Evolutionary conservation across 441 rosid species (phyloP).

Genomic region (Erodium texanum): DNA sequence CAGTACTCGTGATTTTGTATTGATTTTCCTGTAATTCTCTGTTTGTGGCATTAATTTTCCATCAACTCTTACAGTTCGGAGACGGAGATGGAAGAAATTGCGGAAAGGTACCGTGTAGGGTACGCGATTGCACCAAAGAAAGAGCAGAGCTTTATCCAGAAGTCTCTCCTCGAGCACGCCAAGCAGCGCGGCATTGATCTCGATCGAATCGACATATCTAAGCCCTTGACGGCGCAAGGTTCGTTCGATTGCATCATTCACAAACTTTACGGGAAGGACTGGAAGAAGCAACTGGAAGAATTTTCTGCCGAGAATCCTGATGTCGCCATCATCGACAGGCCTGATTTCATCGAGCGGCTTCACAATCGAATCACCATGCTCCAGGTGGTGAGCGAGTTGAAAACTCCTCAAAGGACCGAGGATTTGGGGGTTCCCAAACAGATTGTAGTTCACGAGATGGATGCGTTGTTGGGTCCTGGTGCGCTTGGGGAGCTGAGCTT

Average conservation of each 20-base stretch:
- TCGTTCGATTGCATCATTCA: constrained; percentile 65
- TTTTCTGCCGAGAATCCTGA: constrained; percentile 34
- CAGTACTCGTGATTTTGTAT: not conserved
- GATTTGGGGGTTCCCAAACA: constrained; percentile 44
- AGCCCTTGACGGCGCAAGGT: constrained; percentile 52
- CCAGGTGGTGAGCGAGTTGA: constrained; percentile 42
- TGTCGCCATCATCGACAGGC: constrained; percentile 45
- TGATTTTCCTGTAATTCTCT: too few species aligned
- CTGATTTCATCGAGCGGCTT: constrained; percentile 38
- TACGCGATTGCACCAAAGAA: constrained; percentile 57
- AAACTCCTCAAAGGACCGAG: constrained; percentile 22
- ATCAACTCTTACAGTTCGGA: not conserved
- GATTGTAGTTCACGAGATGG: constrained; percentile 39
- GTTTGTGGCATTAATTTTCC: not conserved
- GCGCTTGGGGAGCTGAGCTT: constrained; percentile 36
- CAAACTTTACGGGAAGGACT: constrained; percentile 44
- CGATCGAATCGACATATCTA: constrained; percentile 36
- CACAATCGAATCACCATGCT: constrained; percentile 63
- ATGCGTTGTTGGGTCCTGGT: constrained; percentile 21
- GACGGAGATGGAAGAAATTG: not conserved
- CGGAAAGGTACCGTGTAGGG: constrained; percentile 29
- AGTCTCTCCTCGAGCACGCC: constrained; percentile 45
- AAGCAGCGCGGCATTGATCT: constrained; percentile 34
- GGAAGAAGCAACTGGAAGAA: constrained; percentile 35
- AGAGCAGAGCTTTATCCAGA: constrained; percentile 41